Evolutionary conservation across 2,329 filamentous ascomycete genomes (phyloP).

Genomic region (Pyrenophora tritici-repentis): DNA sequence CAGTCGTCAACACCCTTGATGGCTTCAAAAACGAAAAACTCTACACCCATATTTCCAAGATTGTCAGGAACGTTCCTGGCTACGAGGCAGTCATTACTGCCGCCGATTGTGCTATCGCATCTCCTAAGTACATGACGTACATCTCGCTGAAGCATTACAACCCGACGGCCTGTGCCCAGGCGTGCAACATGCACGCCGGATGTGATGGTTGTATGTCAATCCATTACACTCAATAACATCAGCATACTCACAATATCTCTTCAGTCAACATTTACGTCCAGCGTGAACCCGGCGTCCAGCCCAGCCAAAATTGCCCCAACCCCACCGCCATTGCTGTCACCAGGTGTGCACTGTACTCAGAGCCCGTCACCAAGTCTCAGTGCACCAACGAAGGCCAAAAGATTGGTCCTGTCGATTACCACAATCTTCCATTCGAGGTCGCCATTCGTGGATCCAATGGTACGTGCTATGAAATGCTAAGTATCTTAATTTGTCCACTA

Average conservation of each 20-base stretch:
- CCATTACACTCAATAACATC: neutral
- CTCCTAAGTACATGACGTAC: slow-evolving; percentile 9
- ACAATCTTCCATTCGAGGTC: slow-evolving; percentile 15
- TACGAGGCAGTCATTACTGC: slow-evolving; percentile 6
- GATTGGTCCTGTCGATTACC: slow-evolving; percentile 12
- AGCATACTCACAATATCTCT: neutral
- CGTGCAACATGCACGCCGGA: slow-evolving; percentile 3
- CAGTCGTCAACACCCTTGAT: neutral
- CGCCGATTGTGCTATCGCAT: slow-evolving; percentile 11
- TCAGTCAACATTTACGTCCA: slow-evolving; percentile 32
- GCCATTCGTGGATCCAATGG: slow-evolving; percentile 21
- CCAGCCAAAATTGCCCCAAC: slow-evolving; percentile 21
- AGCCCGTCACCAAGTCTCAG: neutral
- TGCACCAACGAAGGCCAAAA: slow-evolving; percentile 19
- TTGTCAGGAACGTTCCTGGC: neutral
- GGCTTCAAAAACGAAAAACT: neutral
- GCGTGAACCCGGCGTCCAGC: slow-evolving; percentile 15
- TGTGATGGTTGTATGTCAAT: slow-evolving; percentile 14
- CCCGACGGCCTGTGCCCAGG: slow-evolving; percentile 6
- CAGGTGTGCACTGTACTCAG: slow-evolving; percentile 19
- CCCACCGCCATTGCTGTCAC: slow-evolving; percentile 14
- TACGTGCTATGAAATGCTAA: slow-evolving; percentile 1
- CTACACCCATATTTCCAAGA: slow-evolving; percentile 4
- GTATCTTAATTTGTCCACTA: neutral
- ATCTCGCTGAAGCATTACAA: slow-evolving; percentile 9